Evolutionary conservation across 495 filamentous ascomycete genomes (phyloP).

Genomic region (Penicillium ochrochloron): DNA sequence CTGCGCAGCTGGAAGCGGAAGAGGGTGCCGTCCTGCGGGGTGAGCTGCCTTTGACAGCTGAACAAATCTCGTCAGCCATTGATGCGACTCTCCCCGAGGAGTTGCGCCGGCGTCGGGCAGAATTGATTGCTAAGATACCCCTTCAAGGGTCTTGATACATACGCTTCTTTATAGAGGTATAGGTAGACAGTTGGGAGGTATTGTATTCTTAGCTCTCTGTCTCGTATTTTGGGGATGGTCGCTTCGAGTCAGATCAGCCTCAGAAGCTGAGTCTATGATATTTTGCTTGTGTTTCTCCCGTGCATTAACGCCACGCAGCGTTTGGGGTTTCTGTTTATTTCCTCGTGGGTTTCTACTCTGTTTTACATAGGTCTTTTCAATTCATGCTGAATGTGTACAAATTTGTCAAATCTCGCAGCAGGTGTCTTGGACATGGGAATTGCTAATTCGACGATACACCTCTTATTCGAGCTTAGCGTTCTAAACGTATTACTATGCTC

Average conservation of each 20-base stretch:
- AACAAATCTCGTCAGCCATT: slow-evolving; percentile 34
- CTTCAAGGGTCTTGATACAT: slow-evolving; percentile 22
- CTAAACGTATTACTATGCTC: too few species aligned
- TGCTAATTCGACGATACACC: too few species aligned
- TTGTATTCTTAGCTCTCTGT: not conserved
- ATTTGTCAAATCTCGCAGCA: not conserved
- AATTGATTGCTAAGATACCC: slow-evolving; percentile 28
- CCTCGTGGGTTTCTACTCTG: not conserved
- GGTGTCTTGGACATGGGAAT: not conserved
- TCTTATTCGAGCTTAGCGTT: too few species aligned
- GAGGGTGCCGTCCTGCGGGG: slow-evolving; percentile 38
- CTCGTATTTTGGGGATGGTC: not conserved
- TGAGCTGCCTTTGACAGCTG: slow-evolving; percentile 27
- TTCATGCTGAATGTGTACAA: slow-evolving; percentile 5
- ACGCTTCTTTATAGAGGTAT: slow-evolving; percentile 7
- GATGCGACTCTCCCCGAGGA: slow-evolving; percentile 33
- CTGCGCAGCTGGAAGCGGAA: slow-evolving; percentile 40
- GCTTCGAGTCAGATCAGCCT: not conserved
- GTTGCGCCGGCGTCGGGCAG: slow-evolving; percentile 35
- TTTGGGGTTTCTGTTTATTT: not conserved
- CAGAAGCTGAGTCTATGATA: not conserved
- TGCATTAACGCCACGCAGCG: not conserved
- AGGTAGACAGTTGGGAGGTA: slow-evolving; percentile 8
- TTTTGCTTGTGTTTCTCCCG: not conserved
- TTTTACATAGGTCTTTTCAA: slow-evolving; percentile 3